These are phyloP conservation scores for Myriosclerotinia scirpicola DNA, from an alignment of 2,329 filamentous ascomycete genomes.

Conservation along the genomic window DNA sequence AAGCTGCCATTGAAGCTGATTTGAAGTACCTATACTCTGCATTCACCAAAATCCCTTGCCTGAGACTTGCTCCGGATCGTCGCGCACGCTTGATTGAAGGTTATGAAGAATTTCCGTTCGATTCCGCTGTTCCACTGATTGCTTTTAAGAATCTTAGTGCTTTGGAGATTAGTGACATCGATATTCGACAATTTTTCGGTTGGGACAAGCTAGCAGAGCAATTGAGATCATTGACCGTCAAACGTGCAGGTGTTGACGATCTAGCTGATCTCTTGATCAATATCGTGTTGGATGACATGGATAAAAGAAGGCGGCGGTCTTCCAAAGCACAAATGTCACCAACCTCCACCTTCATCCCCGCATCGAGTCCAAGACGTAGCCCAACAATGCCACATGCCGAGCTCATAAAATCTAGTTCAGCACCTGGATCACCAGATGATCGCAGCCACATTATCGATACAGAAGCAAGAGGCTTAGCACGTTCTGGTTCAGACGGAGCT, in stretches of 20 bases:
- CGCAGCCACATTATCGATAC: constrained; percentile 40
- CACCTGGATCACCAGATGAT: constrained; percentile 48
- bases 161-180: constrained; percentile 90
- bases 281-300: constrained; percentile 95
- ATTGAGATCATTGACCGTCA: constrained; percentile 83
- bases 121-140: constrained; percentile 93
- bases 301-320: constrained; percentile 82
- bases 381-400: constrained; percentile 65
- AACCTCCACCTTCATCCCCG: constrained; percentile 64
- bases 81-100: constrained; percentile 85
- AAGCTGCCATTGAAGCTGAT: constrained; percentile 79
- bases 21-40: constrained; percentile 96
- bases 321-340: constrained; percentile 84
- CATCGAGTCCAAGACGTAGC: constrained; percentile 59
- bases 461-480: constrained; percentile 32
- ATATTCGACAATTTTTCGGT: constrained; percentile 95
- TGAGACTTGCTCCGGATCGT: constrained; percentile 89
- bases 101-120: constrained; percentile 97
- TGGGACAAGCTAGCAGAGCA: constrained; percentile 96
- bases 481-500: constrained; percentile 39
- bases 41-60: constrained; percentile 95
- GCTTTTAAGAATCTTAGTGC: constrained; percentile 96
- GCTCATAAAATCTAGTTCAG: constrained; percentile 64
- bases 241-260: constrained; percentile 84
- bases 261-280: constrained; percentile 86